A percentile compares a stretch with the other conserved stretches of the same genome.
These are phyloP conservation scores for Fagus crenata DNA, from an alignment of 306 rosid genomes.

Conservation along the genomic window DNA sequence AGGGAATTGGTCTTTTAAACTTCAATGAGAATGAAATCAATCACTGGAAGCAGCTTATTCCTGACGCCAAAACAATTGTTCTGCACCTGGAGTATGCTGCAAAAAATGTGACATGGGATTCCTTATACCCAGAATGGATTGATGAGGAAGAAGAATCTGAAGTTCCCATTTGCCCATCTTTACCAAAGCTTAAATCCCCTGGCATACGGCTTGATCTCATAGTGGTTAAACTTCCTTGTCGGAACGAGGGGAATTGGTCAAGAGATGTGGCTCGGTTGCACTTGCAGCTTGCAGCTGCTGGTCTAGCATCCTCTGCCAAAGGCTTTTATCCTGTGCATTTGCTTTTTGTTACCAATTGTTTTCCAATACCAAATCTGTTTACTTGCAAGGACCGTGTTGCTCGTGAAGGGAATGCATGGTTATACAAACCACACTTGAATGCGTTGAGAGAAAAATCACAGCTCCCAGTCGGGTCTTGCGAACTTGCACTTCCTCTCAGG, in stretches of 20 bases:
- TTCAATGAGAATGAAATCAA: constrained; percentile 60
- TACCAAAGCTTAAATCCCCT: constrained; percentile 60
- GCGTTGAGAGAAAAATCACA: constrained; percentile 61
- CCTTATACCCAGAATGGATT: constrained; percentile 93
- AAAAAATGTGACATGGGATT: constrained; percentile 71
- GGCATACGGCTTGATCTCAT: constrained; percentile 72
- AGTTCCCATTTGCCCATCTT: constrained; percentile 76
- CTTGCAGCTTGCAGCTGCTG: constrained; percentile 85
- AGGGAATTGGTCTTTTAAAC: constrained; percentile 75
- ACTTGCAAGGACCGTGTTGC: constrained; percentile 66
- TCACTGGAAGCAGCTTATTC: constrained; percentile 61
- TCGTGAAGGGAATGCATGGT: constrained; percentile 69
- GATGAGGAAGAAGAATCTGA: constrained; percentile 88
- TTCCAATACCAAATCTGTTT: constrained; percentile 77
- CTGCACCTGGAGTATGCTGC: constrained; percentile 58
- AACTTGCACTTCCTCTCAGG: constrained; percentile 81
- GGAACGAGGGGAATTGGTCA: constrained; percentile 72
- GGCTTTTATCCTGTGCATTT: constrained; percentile 65
- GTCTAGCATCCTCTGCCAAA: constrained; percentile 73
- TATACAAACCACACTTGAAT: constrained; percentile 73
- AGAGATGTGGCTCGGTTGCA: constrained; percentile 89
- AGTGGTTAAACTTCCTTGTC: constrained; percentile 82
- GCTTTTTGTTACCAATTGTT: constrained; percentile 68
- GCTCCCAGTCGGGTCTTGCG: constrained; percentile 90
- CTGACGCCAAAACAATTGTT: constrained; percentile 51